Evolutionary conservation across 768 basidiomycete species (phyloP), one percentile per base, ranked within the genome.

Genomic region (Podaxis sp.): DNA sequence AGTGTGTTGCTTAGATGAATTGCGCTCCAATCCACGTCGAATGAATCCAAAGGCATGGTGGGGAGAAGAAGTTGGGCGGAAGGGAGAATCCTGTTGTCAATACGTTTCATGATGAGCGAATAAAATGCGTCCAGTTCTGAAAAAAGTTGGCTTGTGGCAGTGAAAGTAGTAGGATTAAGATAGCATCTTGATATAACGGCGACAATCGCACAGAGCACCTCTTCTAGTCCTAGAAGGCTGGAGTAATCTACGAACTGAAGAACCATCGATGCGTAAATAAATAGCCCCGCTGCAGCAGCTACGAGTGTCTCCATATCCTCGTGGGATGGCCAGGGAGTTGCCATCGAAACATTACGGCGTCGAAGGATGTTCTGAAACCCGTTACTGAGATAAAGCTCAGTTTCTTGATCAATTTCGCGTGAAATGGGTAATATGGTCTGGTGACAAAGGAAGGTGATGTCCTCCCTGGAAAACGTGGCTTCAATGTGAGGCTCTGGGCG

Each of bases 261-360:
- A 2, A 72, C 68, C 0, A 71, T 72, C 15, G 70, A 25, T 3
- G 72, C 70, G 53, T 71, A 73, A 11, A 73, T 69, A 50, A 74
- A 74, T 7, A 70, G 64, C 1, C 70, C 67, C 0, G 64, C 64
- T 0, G 71, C 63, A 38, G 66, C 66, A 6, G 59, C 36, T 5
- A 72, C 66, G 6, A 68, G 53, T 4, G 6, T 46, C 3, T 63
- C 9, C 11, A 66, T 27, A 64, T 53, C 53, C 7, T 29, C 13
- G 11, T 51, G 24, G 2, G 60, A 57, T 0, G 66, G 62, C 63
- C 67, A 64, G 2, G 53, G 17, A 9, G 17, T 2, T 17, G 4
- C 6, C 29, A 3, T 13, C 4, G 11, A 6, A 8, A 29, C 7
- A 15, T 55, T 55, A 2, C 11, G 54, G 8, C 36, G 53, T 25